Evolutionary conservation across 1,139 yeast species (phyloP), one percentile per base, ranked within the genome.

Genomic region (Geotrichum siamense): DNA sequence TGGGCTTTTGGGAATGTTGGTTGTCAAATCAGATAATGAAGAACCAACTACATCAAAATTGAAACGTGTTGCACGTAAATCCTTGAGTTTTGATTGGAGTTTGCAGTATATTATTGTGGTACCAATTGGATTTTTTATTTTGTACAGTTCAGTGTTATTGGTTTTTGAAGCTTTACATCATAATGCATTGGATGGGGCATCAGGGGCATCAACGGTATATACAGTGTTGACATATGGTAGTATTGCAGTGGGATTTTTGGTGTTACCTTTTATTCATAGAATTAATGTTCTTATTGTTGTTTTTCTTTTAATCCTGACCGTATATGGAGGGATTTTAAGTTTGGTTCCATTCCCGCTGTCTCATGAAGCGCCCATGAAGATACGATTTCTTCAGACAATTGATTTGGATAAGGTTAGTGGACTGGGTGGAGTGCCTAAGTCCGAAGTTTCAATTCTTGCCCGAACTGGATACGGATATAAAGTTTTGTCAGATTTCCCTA

Each of bases 11-110:
- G 78, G 67, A 2, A 54, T 64, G 26, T 37, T 47, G 34, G 48
- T 56, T 8, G 49, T 62, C 33, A 57, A 57, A 25, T 17, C 37
- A 8, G 45, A 45, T 15, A 17, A 12, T 4, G 12, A n/a, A 2
- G 36, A 30, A 2, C 34, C 26, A 9, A 25, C 49, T 8, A 31
- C 39, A 12, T 56, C 33, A 62, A 67, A 51, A 16, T 34, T 45
- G 5, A 37, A 32, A 39, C 51, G 45, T 25, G 43, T 45, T 27
- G 49, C 69, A 22, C 19, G 56, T 60, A 71, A 72, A 43, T 70
- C 75, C 5, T 70, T 71, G 49, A 71, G 80, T 38, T 85, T 82
- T 58, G 94, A 83, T 55, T 86, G 96, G 95, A 71, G 80, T 6
- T 54, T 84, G 21, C 95, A 86, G 61, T 84, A 76, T 54, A 54